Conservation (phyloP, 1,284 basidiomycete species). For the Singerocomus inundabilis region DNA sequence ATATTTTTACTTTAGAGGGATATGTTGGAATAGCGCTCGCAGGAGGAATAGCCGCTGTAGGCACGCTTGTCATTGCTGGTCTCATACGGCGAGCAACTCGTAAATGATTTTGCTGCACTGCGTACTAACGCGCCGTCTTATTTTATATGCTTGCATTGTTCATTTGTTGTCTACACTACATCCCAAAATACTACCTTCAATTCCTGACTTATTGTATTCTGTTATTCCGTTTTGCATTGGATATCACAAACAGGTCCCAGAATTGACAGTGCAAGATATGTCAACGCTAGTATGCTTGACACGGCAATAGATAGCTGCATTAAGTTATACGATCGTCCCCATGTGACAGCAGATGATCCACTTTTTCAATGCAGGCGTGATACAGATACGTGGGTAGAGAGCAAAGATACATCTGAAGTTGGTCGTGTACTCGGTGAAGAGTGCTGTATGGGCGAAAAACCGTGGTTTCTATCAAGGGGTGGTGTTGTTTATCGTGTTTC, state of each 20-base stretch:
- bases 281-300: background rate
- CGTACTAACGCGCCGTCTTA: conserved; percentile 13
- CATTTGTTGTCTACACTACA: conserved; percentile 11
- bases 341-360: conserved; percentile 16
- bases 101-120: conserved; percentile 48
- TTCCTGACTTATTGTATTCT: conserved; percentile 31
- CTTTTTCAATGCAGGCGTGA: conserved; percentile 25
- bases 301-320: conserved; percentile 29
- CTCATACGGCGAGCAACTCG: conserved; percentile 82
- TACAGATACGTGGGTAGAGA: conserved; percentile 34
- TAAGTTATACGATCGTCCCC: conserved; percentile 31
- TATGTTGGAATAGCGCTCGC: conserved; percentile 95
- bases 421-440: conserved; percentile 14
- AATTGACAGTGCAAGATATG: conserved; percentile 6
- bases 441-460: conserved; percentile 6
- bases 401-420: conserved; percentile 28
- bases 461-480: conserved; percentile 2
- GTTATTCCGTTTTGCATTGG: conserved; percentile 16
- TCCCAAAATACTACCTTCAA: conserved; percentile 7
- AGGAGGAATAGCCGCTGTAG: conserved; percentile 85
- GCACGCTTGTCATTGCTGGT: conserved; percentile 79
- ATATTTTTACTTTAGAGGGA: conserved; percentile 57
- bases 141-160: conserved; percentile 16
- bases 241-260: conserved; percentile 16
- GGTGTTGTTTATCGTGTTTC: conserved; percentile 2